A percentile compares a stretch with the other conserved stretches of the same genome.
These are phyloP conservation scores for Venturia nashicola DNA, from an alignment of 2,329 filamentous ascomycete genomes.

Conservation along the genomic window DNA sequence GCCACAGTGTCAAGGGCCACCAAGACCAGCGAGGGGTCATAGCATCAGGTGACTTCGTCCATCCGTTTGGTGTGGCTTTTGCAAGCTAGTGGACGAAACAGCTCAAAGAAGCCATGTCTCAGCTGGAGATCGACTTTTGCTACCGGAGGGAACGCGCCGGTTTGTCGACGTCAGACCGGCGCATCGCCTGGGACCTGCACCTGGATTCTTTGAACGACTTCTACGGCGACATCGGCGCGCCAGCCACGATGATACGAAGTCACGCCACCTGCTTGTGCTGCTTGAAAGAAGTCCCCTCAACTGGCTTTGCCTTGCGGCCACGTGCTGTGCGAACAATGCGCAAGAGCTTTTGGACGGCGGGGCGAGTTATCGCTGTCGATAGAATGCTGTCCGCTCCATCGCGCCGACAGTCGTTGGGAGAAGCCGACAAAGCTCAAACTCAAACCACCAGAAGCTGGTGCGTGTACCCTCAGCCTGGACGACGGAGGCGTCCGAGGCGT, in stretches of 20 bases:
- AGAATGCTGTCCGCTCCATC: constrained; percentile 23
- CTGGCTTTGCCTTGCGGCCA: constrained; percentile 34
- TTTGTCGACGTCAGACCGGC: too few species aligned
- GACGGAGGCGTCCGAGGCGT: constrained; percentile 6
- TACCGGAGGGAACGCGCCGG: too few species aligned
- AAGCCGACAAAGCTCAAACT: constrained; percentile 16
- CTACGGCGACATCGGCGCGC: too few species aligned
- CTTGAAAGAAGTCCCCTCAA: constrained; percentile 29
- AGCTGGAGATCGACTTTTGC: too few species aligned
- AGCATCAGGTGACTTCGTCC: too few species aligned
- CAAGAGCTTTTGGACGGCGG: constrained; percentile 20
- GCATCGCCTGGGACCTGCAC: too few species aligned
- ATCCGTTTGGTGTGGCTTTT: too few species aligned
- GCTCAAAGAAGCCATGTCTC: too few species aligned
- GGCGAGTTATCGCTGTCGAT: constrained; percentile 11
- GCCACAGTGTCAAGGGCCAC: constrained; percentile 31
- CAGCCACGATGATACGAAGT: constrained; percentile 20
- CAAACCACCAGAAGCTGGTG: constrained; percentile 24
- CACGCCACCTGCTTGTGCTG: constrained; percentile 37
- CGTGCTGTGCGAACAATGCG: constrained; percentile 31
- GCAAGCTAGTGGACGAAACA: too few species aligned
- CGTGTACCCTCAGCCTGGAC: constrained; percentile 29
- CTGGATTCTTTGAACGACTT: too few species aligned
- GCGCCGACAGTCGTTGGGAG: constrained; percentile 8
- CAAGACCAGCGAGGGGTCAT: constrained; percentile 30